These are phyloP conservation scores for Cryptosporidium ubiquitum DNA, from an alignment of 169 alveolate species.

Conservation along the genomic window DNA sequence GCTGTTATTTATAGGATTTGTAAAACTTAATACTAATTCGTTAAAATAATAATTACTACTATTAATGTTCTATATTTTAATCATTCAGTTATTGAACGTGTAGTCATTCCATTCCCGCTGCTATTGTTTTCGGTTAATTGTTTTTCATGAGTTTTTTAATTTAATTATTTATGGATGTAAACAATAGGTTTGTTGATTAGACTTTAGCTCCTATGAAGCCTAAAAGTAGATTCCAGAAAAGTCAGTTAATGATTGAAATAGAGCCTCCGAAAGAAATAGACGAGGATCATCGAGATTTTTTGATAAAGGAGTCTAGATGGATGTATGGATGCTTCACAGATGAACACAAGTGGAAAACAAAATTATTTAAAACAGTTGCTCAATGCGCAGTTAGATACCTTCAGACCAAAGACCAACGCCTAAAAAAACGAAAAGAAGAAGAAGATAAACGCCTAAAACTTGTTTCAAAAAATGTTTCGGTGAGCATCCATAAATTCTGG, in stretches of 20 bases:
- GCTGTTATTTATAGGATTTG: neutral
- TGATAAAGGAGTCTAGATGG: constrained; percentile 62
- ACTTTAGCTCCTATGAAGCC: neutral
- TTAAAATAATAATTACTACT: neutral
- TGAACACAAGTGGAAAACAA: constrained; percentile 67
- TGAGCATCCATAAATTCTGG: constrained; percentile 48
- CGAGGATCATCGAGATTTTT: constrained; percentile 68
- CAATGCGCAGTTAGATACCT: constrained; percentile 58
- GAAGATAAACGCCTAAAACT: constrained; percentile 44
- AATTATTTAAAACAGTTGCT: constrained; percentile 49
- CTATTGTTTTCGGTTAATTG: neutral
- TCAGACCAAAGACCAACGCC: constrained; percentile 46
- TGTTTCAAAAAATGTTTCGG: constrained; percentile 47
- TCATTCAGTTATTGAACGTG: neutral
- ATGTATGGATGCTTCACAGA: constrained; percentile 54
- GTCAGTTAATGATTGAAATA: neutral
- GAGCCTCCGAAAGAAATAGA: constrained; percentile 60
- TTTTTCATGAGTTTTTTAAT: neutral
- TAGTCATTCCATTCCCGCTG: neutral
- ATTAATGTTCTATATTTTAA: neutral
- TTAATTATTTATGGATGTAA: neutral
- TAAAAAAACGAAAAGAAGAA: constrained; percentile 57
- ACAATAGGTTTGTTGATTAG: neutral
- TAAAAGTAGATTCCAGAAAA: constrained; percentile 19
- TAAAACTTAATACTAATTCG: neutral